A percentile compares a stretch with the other conserved stretches of the same genome.
These are phyloP conservation scores for Acer yangbiense DNA, from an alignment of 345 rosid genomes.

Conservation along the genomic window DNA sequence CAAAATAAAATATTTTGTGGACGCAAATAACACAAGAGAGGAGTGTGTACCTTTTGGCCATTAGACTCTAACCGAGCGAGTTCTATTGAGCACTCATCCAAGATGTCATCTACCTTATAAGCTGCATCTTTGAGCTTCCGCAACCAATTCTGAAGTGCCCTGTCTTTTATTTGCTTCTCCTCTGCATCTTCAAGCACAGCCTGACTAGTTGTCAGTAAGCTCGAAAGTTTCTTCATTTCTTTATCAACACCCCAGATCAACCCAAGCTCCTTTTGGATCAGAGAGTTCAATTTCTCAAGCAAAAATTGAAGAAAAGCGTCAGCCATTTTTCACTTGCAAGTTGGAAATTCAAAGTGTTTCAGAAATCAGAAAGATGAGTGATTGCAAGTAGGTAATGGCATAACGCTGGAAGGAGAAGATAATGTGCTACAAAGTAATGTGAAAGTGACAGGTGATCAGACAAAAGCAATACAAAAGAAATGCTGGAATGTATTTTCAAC, in stretches of 20 bases:
- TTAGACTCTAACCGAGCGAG: background rate
- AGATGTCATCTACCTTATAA: background rate
- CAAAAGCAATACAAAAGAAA: background rate
- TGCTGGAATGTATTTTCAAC: no score
- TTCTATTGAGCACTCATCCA: background rate
- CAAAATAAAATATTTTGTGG: background rate
- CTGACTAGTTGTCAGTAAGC: no score
- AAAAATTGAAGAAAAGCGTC: background rate
- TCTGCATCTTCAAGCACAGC: background rate
- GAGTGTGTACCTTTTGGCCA: background rate
- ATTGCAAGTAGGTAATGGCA: background rate
- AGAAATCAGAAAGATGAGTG: background rate
- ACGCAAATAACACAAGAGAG: background rate
- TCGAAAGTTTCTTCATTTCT: no score
- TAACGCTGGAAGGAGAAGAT: background rate
- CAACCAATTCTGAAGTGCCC: slow-evolving; percentile 9
- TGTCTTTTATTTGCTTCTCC: background rate
- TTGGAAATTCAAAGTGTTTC: background rate
- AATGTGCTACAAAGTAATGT: background rate
- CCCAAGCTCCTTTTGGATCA: no score
- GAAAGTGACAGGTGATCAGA: background rate
- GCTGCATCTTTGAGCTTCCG: slow-evolving; percentile 9
- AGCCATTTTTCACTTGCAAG: background rate
- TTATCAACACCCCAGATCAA: no score
- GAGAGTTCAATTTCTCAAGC: background rate